Conservation (phyloP, 805 yeast genomes). For the Jamesozyma lodderae region DNA sequence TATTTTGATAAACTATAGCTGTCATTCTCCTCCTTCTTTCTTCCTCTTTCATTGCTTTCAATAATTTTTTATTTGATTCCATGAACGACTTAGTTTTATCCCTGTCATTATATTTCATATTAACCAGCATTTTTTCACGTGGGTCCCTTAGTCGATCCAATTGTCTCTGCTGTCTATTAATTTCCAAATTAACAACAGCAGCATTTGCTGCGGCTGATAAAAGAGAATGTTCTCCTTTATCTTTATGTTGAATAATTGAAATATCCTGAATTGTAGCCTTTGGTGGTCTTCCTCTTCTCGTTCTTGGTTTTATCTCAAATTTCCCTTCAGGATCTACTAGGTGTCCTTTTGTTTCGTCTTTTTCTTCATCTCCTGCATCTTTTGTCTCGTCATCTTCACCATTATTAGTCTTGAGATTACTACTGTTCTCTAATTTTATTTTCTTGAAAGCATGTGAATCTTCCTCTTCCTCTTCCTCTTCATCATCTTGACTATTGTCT, state of each 20-base stretch:
- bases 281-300: no score
- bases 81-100: constrained; percentile 27
- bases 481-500: neutral
- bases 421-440: no score
- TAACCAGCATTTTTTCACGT: constrained; percentile 29
- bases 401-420: no score
- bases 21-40: constrained; percentile 26
- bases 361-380: no score
- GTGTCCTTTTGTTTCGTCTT: neutral
- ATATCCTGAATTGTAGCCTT: no score
- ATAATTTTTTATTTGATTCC: constrained; percentile 27
- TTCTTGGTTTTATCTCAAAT: no score
- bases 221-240: no score
- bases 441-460: no score
- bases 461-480: neutral
- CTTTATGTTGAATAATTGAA: no score
- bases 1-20: constrained; percentile 9
- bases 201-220: constrained; percentile 1
- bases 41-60: constrained; percentile 28
- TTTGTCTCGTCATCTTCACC: no score
- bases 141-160: constrained; percentile 27
- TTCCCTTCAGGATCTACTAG: no score
- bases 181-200: constrained; percentile 3
- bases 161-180: constrained; percentile 20
- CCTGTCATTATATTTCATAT: constrained; percentile 29